Evolutionary conservation across 2,329 filamentous ascomycete species (phyloP), one percentile per base, ranked within the genome.

Genomic region (Apiospora phragmitis): DNA sequence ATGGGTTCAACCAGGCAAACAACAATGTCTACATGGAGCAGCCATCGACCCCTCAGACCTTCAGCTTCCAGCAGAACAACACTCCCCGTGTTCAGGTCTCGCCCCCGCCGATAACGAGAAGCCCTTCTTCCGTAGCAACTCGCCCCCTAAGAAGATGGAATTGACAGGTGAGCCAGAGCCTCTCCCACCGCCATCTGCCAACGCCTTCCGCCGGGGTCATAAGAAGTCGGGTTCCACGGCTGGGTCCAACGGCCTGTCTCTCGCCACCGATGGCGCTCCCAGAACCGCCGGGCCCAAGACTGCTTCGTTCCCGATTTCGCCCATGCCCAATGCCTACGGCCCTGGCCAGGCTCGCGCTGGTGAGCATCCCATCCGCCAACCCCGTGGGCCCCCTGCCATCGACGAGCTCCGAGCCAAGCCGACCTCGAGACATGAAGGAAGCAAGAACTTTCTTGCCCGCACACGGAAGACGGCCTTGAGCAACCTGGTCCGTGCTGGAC

Each of bases 371-470:
- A 85, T 94, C 68, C 94, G 96, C 71, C 96, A 99, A 83, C 96
- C 96, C 68, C 94, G 94, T 74, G 95, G 95, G 6, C 96, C 96
- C 32, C 96, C 96, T 18, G 91, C 93, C 18, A 88, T 98, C 68
- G 96, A 99, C 75, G 96, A 99, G 83, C 90, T 99, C 72, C 90
- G 92, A 78, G 88, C 92, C 26, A 96, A 95, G 83, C 96, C 96
- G 1, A 98, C 95, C 11, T 91, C 94, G 75, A 97, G 94, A 84
- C 90, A 95, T 74, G 95, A 98, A 81, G 96, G 95, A 32, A 98
- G 95, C 90, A 92, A 98, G 89, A 99, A 99, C 85, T 99, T 99
- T 83, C 93, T 93, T 14, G 91, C 94, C 70, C 94, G 96, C 72
- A 95, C 97, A 78, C 94, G 96, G 72, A 94, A 95, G 74, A 94